Evolutionary conservation across 2,329 filamentous ascomycete species (phyloP).

Genomic region (Bipolaris gigantea): DNA sequence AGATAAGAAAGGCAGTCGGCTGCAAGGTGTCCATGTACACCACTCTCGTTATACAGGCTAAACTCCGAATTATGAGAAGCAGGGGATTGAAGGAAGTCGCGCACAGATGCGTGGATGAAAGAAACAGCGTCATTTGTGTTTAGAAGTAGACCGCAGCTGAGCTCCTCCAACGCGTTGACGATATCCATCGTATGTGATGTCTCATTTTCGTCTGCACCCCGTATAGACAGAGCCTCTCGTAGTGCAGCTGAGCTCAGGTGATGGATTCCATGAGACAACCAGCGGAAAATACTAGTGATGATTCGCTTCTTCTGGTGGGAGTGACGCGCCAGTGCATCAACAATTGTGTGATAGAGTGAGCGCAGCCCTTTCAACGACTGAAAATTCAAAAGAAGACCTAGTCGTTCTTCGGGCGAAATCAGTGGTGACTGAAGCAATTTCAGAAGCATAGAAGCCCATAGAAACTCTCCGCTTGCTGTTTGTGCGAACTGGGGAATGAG

Average conservation of each 20-base stretch:
- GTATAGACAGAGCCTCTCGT: slow-evolving; percentile 22
- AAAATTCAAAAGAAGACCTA: slow-evolving; percentile 19
- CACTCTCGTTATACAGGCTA: slow-evolving; percentile 26
- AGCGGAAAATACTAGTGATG: slow-evolving; percentile 29
- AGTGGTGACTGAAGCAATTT: slow-evolving; percentile 28
- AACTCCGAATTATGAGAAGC: slow-evolving; percentile 26
- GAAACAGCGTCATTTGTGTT: slow-evolving; percentile 19
- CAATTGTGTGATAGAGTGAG: slow-evolving; percentile 26
- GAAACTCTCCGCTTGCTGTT: slow-evolving; percentile 30
- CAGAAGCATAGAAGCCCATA: slow-evolving; percentile 32
- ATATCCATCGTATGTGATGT: slow-evolving; percentile 6
- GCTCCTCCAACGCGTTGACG: slow-evolving; percentile 22
- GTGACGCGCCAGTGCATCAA: slow-evolving; percentile 22
- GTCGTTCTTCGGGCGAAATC: slow-evolving; percentile 32
- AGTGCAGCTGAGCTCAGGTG: slow-evolving; percentile 23
- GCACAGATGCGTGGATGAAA: slow-evolving; percentile 32
- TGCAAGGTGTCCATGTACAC: slow-evolving; percentile 34
- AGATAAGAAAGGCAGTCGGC: slow-evolving; percentile 35
- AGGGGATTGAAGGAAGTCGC: slow-evolving; percentile 27
- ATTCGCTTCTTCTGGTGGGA: slow-evolving; percentile 24
- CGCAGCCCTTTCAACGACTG: slow-evolving; percentile 25
- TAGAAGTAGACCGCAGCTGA: slow-evolving; percentile 33
- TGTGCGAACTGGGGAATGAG: slow-evolving; percentile 22
- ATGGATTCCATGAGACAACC: slow-evolving; percentile 31
- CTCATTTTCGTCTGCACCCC: slow-evolving; percentile 3